Evolutionary conservation across 768 basidiomycete genomes (phyloP).

Genomic region (Kwoniella sp.): DNA sequence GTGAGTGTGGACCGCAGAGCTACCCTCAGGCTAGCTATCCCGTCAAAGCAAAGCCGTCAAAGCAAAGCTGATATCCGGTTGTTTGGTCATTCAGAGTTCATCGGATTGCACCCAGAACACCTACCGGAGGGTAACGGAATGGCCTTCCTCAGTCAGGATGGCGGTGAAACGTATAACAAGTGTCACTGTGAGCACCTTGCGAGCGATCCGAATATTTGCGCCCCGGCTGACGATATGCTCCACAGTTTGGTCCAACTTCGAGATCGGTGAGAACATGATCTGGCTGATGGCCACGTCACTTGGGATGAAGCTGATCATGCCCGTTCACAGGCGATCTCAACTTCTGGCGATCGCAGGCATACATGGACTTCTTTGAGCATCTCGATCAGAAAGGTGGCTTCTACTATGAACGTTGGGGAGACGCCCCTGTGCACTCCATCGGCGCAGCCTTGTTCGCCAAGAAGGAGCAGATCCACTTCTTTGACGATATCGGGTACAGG

Average conservation of each 20-base stretch:
- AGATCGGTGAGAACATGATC: constrained; percentile 59
- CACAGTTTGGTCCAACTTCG: constrained; percentile 88
- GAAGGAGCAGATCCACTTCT: constrained; percentile 90
- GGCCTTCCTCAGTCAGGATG: constrained; percentile 69
- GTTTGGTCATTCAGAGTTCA: constrained; percentile 58
- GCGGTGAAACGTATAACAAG: constrained; percentile 66
- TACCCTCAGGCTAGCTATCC: too few species aligned
- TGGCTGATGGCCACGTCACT: background rate
- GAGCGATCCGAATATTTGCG: background rate
- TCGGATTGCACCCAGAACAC: constrained; percentile 60
- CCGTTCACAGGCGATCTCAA: constrained; percentile 57
- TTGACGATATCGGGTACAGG: constrained; percentile 87
- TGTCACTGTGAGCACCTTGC: constrained; percentile 61
- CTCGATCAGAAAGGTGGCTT: constrained; percentile 77
- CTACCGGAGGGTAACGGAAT: constrained; percentile 65
- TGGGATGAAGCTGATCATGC: background rate
- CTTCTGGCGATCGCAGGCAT: constrained; percentile 78
- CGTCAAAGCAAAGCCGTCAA: background rate
- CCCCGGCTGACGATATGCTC: constrained; percentile 8
- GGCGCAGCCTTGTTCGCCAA: constrained; percentile 82
- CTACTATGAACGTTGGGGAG: constrained; percentile 78
- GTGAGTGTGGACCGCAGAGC: too few species aligned
- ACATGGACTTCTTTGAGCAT: constrained; percentile 75
- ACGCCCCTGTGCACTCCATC: constrained; percentile 86
- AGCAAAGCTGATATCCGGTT: background rate